Evolutionary conservation across 1,284 basidiomycete species (phyloP).

Genomic region (Moesziomyces antarcticus): DNA sequence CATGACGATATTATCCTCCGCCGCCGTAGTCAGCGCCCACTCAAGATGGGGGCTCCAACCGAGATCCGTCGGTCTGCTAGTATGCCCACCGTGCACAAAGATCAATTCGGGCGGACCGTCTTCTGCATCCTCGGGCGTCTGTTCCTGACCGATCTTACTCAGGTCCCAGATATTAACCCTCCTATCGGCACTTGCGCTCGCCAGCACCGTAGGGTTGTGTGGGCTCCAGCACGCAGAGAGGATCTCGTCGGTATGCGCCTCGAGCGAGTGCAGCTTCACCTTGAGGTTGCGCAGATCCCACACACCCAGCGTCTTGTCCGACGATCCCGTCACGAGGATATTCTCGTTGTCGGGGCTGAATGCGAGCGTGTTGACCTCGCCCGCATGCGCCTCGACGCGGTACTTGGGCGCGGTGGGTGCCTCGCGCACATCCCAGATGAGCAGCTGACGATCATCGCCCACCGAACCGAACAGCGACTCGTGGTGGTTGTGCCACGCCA

Average conservation of each 20-base stretch:
- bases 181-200: constrained; percentile 82
- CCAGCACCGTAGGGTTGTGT: constrained; percentile 73
- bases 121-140: constrained; percentile 96
- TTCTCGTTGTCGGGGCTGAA: constrained; percentile 86
- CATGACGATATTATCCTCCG: constrained; percentile 67
- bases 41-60: constrained; percentile 64
- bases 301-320: constrained; percentile 91
- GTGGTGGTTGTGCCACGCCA: constrained; percentile 90
- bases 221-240: constrained; percentile 95
- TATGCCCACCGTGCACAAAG: constrained; percentile 67
- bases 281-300: constrained; percentile 87
- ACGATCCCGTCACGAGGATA: constrained; percentile 90
- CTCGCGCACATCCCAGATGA: constrained; percentile 93
- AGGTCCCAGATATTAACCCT: constrained; percentile 97
- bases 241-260: constrained; percentile 93
- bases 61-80: constrained; percentile 62
- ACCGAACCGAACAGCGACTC: constrained; percentile 92
- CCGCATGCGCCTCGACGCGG: constrained; percentile 81
- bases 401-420: constrained; percentile 74
- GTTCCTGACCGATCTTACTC: constrained; percentile 90
- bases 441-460: constrained; percentile 93
- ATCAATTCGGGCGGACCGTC: constrained; percentile 80
- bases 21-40: constrained; percentile 62
- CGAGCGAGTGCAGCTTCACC: constrained; percentile 85
- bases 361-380: constrained; percentile 89